Percentiles rank a stretch among this genome's conserved stretches.
Conservation (phyloP, 768 basidiomycete species). For the Suillus weaverae region DNA sequence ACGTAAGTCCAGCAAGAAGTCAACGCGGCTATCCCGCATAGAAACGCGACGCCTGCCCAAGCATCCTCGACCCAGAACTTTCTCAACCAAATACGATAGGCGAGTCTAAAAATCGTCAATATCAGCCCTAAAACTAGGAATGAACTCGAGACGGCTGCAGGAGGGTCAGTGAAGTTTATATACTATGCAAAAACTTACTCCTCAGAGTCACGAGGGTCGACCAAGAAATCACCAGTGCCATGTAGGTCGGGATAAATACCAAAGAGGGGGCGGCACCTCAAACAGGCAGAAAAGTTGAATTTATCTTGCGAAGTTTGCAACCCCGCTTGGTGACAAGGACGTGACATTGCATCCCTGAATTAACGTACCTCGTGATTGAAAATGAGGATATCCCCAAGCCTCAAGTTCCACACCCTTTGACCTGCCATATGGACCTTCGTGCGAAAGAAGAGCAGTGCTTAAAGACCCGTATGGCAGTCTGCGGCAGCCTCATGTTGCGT, state of each 20-base stretch:
- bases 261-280: not conserved
- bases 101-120: constrained; percentile 17
- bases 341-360: not conserved
- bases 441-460: not conserved
- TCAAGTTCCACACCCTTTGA: not conserved
- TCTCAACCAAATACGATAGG: constrained; percentile 21
- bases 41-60: constrained; percentile 19
- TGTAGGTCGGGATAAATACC: not conserved
- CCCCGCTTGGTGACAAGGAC: not conserved
- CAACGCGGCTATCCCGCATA: constrained; percentile 12
- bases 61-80: constrained; percentile 24
- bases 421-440: not conserved
- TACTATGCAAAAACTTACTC: not conserved
- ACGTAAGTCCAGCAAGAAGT: constrained; percentile 14
- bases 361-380: not conserved
- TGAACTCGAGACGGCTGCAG: constrained; percentile 11
- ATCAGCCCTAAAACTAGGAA: constrained; percentile 11
- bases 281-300: not conserved
- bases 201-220: not conserved
- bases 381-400: not conserved
- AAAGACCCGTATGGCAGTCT: not conserved
- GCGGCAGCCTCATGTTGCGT: not conserved
- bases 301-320: not conserved
- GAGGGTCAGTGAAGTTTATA: not conserved
- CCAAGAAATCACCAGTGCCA: not conserved